Evolutionary conservation across 495 filamentous ascomycete genomes (phyloP).

Genomic region (Apodospora peruviana): DNA sequence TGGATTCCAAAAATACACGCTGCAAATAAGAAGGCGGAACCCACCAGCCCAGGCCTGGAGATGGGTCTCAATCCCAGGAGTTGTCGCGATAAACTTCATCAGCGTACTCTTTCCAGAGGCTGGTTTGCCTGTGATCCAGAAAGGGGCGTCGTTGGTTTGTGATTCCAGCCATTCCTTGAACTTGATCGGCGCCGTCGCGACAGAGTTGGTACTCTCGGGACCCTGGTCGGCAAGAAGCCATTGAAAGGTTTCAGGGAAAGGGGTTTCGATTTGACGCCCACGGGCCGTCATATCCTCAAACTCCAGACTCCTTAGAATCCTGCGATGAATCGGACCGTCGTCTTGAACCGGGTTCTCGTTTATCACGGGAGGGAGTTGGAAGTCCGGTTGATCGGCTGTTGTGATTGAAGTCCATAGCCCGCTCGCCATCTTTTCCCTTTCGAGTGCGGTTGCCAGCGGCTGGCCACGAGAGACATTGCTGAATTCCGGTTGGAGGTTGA

Average conservation of each 20-base stretch:
- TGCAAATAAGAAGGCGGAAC: not conserved
- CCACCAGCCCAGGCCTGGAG: conserved; percentile 3
- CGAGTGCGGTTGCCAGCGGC: no score
- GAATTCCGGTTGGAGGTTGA: no score
- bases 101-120: conserved; percentile 8
- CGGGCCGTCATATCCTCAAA: not conserved
- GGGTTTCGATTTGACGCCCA: not conserved
- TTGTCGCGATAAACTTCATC: conserved; percentile 4
- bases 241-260: conserved; percentile 1
- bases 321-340: not conserved
- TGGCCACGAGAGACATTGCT: no score
- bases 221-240: not conserved
- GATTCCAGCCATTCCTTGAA: not conserved
- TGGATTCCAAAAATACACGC: conserved; percentile 6
- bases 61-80: not conserved
- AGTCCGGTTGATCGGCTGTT: not conserved
- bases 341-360: not conserved
- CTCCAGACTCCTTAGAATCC: not conserved
- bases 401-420: no score
- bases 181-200: not conserved
- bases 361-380: no score
- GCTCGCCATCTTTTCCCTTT: no score
- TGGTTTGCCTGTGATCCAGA: conserved; percentile 10
- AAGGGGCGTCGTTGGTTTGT: not conserved
- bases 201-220: not conserved